Evolutionary conservation across 2,329 filamentous ascomycete genomes (phyloP), one percentile per base, ranked within the genome.

Genomic region (Scopulariopsis brevicaulis): DNA sequence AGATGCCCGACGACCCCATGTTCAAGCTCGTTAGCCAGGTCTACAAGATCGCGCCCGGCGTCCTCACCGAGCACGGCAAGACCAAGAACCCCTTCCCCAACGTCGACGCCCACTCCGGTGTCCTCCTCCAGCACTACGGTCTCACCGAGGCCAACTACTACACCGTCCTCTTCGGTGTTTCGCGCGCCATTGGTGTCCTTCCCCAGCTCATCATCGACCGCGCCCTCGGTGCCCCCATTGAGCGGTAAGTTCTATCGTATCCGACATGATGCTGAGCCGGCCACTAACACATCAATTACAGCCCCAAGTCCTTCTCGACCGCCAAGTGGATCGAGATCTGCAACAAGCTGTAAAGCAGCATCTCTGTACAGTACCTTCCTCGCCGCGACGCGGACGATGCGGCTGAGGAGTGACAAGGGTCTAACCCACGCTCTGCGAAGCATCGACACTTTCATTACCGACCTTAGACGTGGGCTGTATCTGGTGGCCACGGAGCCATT

Each of bases 11-110:
- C 70, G 94, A 97, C 83, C 92, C 93, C 69, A 95, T 99, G 92
- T 99, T 96, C 90, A 91, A 99, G 85, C 89, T 99, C 67, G 94
- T 99, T 79, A 95, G 89, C 84, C 94, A 99, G 82, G 94, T 99
- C 68, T 99, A 97, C 89, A 99, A 99, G 90, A 97, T 99, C 69
- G 94, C 94, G 64, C 94, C 94, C 64, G 89, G 87, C 70, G 94
- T 99, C 69, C 83, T 99, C 74, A 99, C 94, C 65, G 91, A 99
- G 86, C 94, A 99, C 82, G 94, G 94, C 80, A 99, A 99, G 90
- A 97, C 93, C 83, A 97, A 97, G 89, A 96, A 97, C 89, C 93
- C 93, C 65, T 97, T 83, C 84, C 94, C 94, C 77, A 97, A 97
- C 81, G 92, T 97, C 70, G 93, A 97, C 71, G 92, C 93, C 70